Conservation (phyloP, 2,329 filamentous ascomycete species). For the Talaromyces sp. region DNA sequence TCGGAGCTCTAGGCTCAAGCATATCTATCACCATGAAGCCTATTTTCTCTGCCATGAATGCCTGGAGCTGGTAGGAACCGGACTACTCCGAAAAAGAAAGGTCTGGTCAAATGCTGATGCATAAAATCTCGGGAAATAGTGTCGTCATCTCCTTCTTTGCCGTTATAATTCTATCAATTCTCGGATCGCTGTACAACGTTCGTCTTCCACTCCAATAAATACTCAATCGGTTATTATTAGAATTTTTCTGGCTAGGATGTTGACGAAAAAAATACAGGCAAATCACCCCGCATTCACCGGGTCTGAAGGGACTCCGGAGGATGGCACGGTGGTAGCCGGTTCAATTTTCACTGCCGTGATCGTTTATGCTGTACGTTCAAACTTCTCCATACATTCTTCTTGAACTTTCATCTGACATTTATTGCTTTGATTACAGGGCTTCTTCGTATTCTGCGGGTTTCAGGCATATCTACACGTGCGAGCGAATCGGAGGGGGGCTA, state of each 20-base stretch:
- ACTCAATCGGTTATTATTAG: not conserved
- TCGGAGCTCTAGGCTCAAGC: slow-evolving; percentile 3
- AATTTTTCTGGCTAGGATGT: not conserved
- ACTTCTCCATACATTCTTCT: not conserved
- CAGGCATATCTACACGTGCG: slow-evolving; percentile 84
- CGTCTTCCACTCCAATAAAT: slow-evolving; percentile 26
- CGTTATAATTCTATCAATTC: slow-evolving; percentile 62
- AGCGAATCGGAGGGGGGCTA: slow-evolving; percentile 78
- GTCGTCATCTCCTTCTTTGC: slow-evolving; percentile 65
- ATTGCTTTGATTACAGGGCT: slow-evolving; percentile 56
- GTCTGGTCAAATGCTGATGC: not conserved
- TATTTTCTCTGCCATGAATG: slow-evolving; percentile 40
- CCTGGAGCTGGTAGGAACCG: slow-evolving; percentile 17
- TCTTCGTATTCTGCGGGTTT: slow-evolving; percentile 86
- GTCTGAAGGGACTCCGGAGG: slow-evolving; percentile 63
- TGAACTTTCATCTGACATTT: not conserved
- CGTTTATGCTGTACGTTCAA: slow-evolving; percentile 74
- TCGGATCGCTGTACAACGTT: slow-evolving; percentile 71
- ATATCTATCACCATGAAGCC: slow-evolving; percentile 15
- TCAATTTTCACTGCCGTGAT: slow-evolving; percentile 86
- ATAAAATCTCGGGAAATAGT: slow-evolving; percentile 48
- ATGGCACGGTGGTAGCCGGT: slow-evolving; percentile 73
- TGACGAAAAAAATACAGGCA: slow-evolving; percentile 34
- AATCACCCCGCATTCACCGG: slow-evolving; percentile 84
- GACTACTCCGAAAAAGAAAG: not conserved